These are phyloP conservation scores for Parsonsia alboflavescens DNA, from an alignment of 257 asterid species.

Conservation along the genomic window DNA sequence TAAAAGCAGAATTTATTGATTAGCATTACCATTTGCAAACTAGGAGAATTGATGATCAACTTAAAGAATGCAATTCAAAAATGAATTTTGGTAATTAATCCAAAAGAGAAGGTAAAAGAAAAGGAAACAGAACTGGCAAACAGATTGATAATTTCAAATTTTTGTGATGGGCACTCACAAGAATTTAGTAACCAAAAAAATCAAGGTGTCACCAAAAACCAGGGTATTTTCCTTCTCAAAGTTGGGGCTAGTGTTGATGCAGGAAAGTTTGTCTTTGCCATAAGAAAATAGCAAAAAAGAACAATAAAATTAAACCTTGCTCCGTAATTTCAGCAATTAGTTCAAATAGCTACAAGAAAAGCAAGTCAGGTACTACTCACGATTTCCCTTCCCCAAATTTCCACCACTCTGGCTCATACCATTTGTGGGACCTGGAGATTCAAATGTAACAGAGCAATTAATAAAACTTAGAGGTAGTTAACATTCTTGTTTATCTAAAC, in stretches of 20 bases:
- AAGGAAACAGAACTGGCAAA: neutral
- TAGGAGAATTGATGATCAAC: neutral
- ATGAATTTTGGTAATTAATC: neutral
- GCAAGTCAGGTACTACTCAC: conserved; percentile 42
- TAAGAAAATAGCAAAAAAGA: neutral
- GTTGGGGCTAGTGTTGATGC: neutral
- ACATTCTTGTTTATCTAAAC: neutral
- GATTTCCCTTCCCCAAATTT: conserved; percentile 92
- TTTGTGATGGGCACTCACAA: neutral
- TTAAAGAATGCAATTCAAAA: neutral
- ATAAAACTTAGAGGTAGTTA: neutral
- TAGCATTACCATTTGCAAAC: neutral
- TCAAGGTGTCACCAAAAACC: neutral
- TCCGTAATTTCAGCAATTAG: conserved; percentile 4
- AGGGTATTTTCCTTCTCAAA: neutral
- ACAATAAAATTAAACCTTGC: neutral
- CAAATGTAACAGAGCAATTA: conserved; percentile 5
- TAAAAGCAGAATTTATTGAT: neutral
- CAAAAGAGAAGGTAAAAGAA: neutral
- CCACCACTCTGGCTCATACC: conserved; percentile 99
- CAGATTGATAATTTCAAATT: neutral
- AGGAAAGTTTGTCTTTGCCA: neutral
- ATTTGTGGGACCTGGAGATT: conserved; percentile 58
- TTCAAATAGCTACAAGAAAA: conserved; percentile 14
- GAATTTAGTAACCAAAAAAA: neutral